phyloP scores from a whole-genome alignment of 2,329 filamentous ascomycete species.

The Malbranchea cinnamomea region DNA sequence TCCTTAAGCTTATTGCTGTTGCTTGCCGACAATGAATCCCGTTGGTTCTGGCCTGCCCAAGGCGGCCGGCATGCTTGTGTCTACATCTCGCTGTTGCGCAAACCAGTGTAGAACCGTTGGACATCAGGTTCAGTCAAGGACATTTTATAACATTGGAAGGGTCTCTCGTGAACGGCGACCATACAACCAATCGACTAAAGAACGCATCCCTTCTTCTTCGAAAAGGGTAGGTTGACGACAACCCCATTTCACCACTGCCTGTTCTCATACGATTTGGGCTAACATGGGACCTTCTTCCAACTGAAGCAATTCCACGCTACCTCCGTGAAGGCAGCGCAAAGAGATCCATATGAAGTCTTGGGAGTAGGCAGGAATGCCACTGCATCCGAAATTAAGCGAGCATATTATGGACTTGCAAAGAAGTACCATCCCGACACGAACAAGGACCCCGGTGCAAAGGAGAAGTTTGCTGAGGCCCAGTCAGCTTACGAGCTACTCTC shows the following conservation, averaged over 20 bases:
- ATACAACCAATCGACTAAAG: constrained; percentile 14
- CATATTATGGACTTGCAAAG: constrained; percentile 93
- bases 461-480: constrained; percentile 87
- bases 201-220: constrained; percentile 14
- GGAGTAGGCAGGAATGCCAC: constrained; percentile 74
- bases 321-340: constrained; percentile 54
- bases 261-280: neutral
- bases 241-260: neutral
- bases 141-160: constrained; percentile 19
- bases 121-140: constrained; percentile 21
- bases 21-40: neutral
- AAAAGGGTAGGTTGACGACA: constrained; percentile 21
- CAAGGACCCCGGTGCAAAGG: constrained; percentile 85
- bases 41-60: constrained; percentile 25
- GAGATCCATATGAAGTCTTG: constrained; percentile 80
- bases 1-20: neutral
- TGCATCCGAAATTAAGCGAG: constrained; percentile 85
- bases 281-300: too few relatives aligned
- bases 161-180: constrained; percentile 15
- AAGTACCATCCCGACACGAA: constrained; percentile 98
- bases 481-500: constrained; percentile 86
- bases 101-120: constrained; percentile 19
- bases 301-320: constrained; percentile 35
- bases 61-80: constrained; percentile 27
- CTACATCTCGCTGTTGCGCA: constrained; percentile 25